A percentile compares a stretch with the other conserved stretches of the same genome.
Evolutionary conservation across 495 filamentous ascomycete species (phyloP).

Genomic region (Penicillium nucicola): DNA sequence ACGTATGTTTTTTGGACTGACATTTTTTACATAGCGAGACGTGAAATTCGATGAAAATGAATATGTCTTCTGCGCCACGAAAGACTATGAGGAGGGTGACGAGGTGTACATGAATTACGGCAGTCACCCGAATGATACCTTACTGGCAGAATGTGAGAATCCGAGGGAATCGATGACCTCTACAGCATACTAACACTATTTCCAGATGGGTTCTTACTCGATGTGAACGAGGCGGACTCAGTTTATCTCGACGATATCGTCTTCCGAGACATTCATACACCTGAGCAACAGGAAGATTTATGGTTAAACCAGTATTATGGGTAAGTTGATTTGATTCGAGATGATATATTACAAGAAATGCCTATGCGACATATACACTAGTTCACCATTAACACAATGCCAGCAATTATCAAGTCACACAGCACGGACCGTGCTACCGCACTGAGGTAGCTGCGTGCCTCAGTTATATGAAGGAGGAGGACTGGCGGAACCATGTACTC

Average conservation of each 20-base stretch:
- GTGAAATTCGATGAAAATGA: slow-evolving; percentile 56
- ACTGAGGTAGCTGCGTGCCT: slow-evolving; percentile 67
- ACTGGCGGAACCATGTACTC: slow-evolving; percentile 46
- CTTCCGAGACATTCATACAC: slow-evolving; percentile 45
- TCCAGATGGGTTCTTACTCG: slow-evolving; percentile 72
- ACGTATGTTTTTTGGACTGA: neutral
- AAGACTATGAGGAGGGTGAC: slow-evolving; percentile 59
- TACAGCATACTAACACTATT: neutral
- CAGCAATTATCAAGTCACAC: slow-evolving; percentile 62
- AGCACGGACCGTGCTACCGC: slow-evolving; percentile 61
- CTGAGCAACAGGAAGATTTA: slow-evolving; percentile 46
- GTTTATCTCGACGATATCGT: slow-evolving; percentile 67
- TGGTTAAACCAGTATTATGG: slow-evolving; percentile 62
- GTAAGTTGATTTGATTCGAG: slow-evolving; percentile 21
- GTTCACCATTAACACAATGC: slow-evolving; percentile 12
- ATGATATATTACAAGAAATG: slow-evolving; percentile 4
- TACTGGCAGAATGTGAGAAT: slow-evolving; percentile 67
- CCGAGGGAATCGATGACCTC: neutral
- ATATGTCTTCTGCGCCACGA: slow-evolving; percentile 58
- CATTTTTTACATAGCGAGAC: slow-evolving; percentile 45
- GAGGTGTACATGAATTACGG: slow-evolving; percentile 83
- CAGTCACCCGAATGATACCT: slow-evolving; percentile 73
- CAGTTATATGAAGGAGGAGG: slow-evolving; percentile 40
- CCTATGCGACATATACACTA: neutral
- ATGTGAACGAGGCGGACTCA: slow-evolving; percentile 64